Percentiles rank a stretch among this genome's conserved stretches.
Evolutionary conservation across 2,329 filamentous ascomycete genomes (phyloP).

Genomic region (Botrytis aclada): DNA sequence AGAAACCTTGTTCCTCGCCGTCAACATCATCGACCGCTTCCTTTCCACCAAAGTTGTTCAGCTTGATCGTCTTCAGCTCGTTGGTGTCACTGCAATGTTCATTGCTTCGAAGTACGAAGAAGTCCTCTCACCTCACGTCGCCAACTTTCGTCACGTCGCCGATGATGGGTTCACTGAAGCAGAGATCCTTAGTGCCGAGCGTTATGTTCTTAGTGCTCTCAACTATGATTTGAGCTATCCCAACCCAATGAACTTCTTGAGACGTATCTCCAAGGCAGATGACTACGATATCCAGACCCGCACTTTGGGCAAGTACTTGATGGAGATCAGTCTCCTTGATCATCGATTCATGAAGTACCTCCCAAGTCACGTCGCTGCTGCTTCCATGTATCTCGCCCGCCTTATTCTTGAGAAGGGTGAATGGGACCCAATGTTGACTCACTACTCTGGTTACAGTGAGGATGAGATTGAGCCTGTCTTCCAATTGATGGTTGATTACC

Average conservation of each 20-base stretch:
- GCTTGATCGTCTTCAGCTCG: conserved; percentile 91
- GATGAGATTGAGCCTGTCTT: conserved; percentile 91
- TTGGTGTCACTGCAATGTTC: conserved; percentile 98
- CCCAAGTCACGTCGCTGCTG: conserved; percentile 86
- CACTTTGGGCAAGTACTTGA: conserved; percentile 94
- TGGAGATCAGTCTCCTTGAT: conserved; percentile 94
- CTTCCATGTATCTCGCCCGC: conserved; percentile 91
- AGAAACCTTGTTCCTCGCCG: conserved; percentile 91
- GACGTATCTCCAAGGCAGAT: conserved; percentile 97
- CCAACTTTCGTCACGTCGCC: conserved; percentile 95
- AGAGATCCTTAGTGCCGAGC: conserved; percentile 95
- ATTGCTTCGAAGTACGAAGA: conserved; percentile 99
- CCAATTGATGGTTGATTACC: conserved; percentile 93
- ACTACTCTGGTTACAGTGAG: conserved; percentile 92
- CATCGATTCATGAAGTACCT: conserved; percentile 89
- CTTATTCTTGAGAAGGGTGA: conserved; percentile 85
- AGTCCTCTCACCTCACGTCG: conserved; percentile 91
- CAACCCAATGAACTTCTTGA: conserved; percentile 99
- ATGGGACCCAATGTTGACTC: conserved; percentile 85
- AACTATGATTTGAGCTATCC: conserved; percentile 98
- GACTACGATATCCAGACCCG: conserved; percentile 98
- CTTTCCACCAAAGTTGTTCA: conserved; percentile 93
- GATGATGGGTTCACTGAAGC: conserved; percentile 94
- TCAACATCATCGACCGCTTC: conserved; percentile 99
- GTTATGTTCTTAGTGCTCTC: conserved; percentile 84